Percentiles rank a stretch among this genome's conserved stretches.
Conservation (phyloP, 2,329 filamentous ascomycete species). For the Trichoderma gracile region DNA sequence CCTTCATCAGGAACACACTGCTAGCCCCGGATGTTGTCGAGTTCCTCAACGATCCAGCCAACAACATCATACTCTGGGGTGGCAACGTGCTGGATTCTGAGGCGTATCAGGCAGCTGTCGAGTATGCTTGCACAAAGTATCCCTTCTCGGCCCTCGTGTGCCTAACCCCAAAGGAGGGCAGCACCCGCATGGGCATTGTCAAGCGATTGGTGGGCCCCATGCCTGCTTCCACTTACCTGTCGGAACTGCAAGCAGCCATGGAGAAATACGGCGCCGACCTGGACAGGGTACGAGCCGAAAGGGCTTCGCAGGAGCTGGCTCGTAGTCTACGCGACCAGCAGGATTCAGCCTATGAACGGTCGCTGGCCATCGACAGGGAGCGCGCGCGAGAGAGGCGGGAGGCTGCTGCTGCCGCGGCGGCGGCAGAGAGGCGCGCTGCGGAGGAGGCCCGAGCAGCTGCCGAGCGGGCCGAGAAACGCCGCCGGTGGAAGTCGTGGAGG, state of each 20-base stretch:
- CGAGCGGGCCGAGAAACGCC: conserved; percentile 46
- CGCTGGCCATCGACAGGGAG: conserved; percentile 83
- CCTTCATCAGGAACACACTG: conserved; percentile 80
- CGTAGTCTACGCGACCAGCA: conserved; percentile 82
- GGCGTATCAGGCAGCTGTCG: conserved; percentile 87
- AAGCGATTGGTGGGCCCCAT: conserved; percentile 74
- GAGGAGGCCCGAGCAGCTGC: conserved; percentile 63
- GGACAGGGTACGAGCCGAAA: conserved; percentile 69
- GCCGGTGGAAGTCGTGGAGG: conserved; percentile 81
- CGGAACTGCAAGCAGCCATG: conserved; percentile 73
- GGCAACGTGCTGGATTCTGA: conserved; percentile 92
- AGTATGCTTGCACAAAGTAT: conserved; percentile 87
- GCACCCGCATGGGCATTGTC: conserved; percentile 87
- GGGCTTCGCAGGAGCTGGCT: conserved; percentile 78
- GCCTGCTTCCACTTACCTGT: conserved; percentile 68
- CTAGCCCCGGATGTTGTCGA: conserved; percentile 70
- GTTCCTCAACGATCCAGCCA: conserved; percentile 72
- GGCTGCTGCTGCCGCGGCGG: conserved; percentile 69
- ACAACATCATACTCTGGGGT: conserved; percentile 86
- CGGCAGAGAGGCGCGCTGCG: conserved; percentile 63
- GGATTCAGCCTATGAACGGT: conserved; percentile 90
- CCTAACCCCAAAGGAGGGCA: conserved; percentile 80
- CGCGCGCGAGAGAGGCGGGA: conserved; percentile 75
- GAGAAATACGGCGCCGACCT: conserved; percentile 75
- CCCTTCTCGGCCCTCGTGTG: conserved; percentile 86